Evolutionary conservation across 495 filamentous ascomycete genomes (phyloP).

Genomic region (Neurospora terricola): DNA sequence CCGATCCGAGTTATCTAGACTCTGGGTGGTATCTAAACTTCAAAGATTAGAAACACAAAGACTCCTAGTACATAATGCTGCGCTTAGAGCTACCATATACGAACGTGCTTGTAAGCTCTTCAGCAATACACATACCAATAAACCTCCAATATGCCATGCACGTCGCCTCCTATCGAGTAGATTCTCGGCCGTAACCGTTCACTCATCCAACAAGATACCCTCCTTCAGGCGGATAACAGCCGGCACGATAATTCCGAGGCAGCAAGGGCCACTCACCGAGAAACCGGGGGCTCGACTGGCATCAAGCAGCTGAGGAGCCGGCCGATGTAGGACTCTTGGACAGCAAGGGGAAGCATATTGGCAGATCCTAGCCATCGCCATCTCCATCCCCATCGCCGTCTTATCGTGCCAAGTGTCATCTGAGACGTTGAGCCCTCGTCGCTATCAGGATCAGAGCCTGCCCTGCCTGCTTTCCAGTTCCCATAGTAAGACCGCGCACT

Average conservation of each 20-base stretch:
- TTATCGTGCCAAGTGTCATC: not conserved
- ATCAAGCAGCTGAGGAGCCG: not conserved
- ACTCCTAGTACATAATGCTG: not conserved
- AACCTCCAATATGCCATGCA: not conserved
- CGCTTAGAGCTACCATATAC: not conserved
- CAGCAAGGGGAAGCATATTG: not conserved
- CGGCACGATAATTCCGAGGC: not conserved
- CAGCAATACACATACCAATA: not conserved
- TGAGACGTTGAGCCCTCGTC: not conserved
- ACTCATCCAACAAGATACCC: not conserved
- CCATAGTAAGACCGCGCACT: not conserved
- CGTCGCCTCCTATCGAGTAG: not conserved
- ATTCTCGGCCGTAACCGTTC: not conserved
- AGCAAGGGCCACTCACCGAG: not conserved
- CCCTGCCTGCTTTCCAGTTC: not conserved
- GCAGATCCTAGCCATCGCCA: not conserved
- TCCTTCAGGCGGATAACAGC: not conserved
- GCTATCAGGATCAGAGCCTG: not conserved
- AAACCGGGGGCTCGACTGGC: not conserved
- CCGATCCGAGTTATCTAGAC: not conserved
- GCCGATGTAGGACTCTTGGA: not conserved
- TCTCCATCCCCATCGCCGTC: not conserved
- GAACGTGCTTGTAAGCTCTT: not conserved
- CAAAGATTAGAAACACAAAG: not conserved
- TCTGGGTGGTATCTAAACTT: not conserved